Conservation (phyloP, 176 grass and related monocot species). For the Juncus inflexus region DNA sequence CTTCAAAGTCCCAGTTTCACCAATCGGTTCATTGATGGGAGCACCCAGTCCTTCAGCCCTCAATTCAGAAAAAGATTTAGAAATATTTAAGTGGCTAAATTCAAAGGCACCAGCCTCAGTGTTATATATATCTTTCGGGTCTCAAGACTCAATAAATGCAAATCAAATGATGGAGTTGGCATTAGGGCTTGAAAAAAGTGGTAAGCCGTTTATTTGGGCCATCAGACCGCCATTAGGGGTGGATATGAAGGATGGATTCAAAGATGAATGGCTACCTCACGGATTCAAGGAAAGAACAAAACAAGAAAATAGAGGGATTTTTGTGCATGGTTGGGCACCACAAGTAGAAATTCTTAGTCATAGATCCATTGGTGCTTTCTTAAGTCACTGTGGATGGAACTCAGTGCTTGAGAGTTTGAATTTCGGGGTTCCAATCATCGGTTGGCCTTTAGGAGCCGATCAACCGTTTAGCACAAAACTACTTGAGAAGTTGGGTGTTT, state of each 20-base stretch:
- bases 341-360: no score
- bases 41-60: neutral
- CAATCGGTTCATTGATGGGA: neutral
- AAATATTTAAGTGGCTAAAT: neutral
- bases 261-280: conserved; percentile 23
- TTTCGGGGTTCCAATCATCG: no score
- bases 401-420: no score
- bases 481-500: neutral
- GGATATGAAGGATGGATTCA: conserved; percentile 7
- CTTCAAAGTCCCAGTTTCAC: neutral
- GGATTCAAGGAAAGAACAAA: conserved; percentile 19
- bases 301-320: no score
- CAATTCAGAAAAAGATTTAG: no score
- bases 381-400: no score
- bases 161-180: conserved; percentile 33
- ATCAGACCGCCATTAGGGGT: conserved; percentile 19
- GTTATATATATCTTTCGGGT: conserved; percentile 28
- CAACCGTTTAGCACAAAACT: no score
- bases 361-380: no score
- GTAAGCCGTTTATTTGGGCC: conserved; percentile 22
- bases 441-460: no score
- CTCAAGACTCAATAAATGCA: conserved; percentile 11
- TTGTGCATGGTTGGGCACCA: no score
- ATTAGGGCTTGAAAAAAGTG: conserved; percentile 12
- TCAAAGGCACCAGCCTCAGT: conserved; percentile 15